phyloP scores from a whole-genome alignment of 164 flowering plant species.

The Vitis riparia region DNA sequence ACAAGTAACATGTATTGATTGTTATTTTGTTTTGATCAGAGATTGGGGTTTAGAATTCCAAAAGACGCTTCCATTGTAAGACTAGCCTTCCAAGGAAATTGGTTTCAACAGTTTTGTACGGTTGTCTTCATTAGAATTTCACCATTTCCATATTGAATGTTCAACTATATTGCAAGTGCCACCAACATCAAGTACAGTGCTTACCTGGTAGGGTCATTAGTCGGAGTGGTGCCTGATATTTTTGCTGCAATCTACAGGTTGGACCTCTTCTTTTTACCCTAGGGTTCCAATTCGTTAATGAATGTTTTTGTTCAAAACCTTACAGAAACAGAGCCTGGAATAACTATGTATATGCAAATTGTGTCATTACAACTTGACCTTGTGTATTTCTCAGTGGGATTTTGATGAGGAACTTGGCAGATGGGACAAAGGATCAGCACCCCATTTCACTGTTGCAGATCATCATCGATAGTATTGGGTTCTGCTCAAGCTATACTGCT shows the following conservation, averaged over 20 bases:
- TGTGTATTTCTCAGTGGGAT: conserved; percentile 17
- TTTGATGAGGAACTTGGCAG: conserved; percentile 14
- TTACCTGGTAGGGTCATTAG: conserved; percentile 15
- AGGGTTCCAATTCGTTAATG: not conserved
- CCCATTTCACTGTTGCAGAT: conserved; percentile 5
- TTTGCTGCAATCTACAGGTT: conserved; percentile 16
- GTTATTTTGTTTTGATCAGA: not conserved
- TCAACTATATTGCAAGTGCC: conserved; percentile 17
- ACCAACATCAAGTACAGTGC: conserved; percentile 12
- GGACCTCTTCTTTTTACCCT: not conserved
- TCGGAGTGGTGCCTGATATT: conserved; percentile 16
- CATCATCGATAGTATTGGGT: not conserved
- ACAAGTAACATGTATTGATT: too few species aligned
- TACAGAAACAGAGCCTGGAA: not conserved
- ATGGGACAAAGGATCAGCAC: conserved; percentile 6
- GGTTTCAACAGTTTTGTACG: conserved; percentile 21
- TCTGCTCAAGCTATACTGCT: not conserved
- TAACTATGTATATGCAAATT: not conserved
- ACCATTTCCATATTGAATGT: conserved; percentile 16
- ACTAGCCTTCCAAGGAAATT: conserved; percentile 15
- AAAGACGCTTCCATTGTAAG: conserved; percentile 14
- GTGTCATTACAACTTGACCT: not conserved
- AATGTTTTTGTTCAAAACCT: not conserved
- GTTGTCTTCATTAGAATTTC: conserved; percentile 17
- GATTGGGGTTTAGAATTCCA: conserved; percentile 15